Evolutionary conservation across 768 basidiomycete species (phyloP).

Genomic region (Kwoniella newhampshirensis): DNA sequence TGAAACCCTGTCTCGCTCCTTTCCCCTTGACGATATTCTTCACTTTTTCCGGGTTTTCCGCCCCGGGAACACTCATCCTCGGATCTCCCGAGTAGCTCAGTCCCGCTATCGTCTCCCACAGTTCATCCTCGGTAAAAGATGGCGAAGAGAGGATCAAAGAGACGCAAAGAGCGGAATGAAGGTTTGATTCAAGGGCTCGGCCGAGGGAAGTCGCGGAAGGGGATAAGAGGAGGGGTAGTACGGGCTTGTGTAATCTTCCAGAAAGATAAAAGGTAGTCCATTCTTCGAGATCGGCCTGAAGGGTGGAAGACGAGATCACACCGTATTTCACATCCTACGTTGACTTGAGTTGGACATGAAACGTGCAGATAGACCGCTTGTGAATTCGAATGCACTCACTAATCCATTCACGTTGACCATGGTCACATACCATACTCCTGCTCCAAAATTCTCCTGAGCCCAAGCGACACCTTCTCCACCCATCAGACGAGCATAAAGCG

Average conservation of each 20-base stretch:
- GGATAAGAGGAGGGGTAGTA: slow-evolving; percentile 16
- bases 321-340: slow-evolving; percentile 90
- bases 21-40: slow-evolving; percentile 85
- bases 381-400: slow-evolving; percentile 59
- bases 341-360: neutral
- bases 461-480: slow-evolving; percentile 79
- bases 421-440: slow-evolving; percentile 96
- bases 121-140: slow-evolving; percentile 74
- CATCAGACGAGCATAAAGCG: slow-evolving; percentile 76
- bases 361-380: neutral
- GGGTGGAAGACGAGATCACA: slow-evolving; percentile 82
- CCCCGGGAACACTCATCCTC: slow-evolving; percentile 81
- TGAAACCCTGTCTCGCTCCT: slow-evolving; percentile 67
- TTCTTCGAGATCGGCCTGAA: slow-evolving; percentile 84
- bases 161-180: slow-evolving; percentile 84
- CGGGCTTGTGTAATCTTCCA: slow-evolving; percentile 95
- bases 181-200: slow-evolving; percentile 89
- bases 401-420: slow-evolving; percentile 79
- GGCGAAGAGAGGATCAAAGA: slow-evolving; percentile 74
- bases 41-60: slow-evolving; percentile 93
- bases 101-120: slow-evolving; percentile 81
- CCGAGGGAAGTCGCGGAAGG: slow-evolving; percentile 56
- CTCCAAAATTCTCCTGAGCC: slow-evolving; percentile 63
- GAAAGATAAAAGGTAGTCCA: slow-evolving; percentile 93
- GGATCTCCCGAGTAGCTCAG: slow-evolving; percentile 77